Evolutionary conservation across 208 protist species (phyloP), one percentile per base, ranked within the genome.

Genomic region (Novymonas esmeraldas): DNA sequence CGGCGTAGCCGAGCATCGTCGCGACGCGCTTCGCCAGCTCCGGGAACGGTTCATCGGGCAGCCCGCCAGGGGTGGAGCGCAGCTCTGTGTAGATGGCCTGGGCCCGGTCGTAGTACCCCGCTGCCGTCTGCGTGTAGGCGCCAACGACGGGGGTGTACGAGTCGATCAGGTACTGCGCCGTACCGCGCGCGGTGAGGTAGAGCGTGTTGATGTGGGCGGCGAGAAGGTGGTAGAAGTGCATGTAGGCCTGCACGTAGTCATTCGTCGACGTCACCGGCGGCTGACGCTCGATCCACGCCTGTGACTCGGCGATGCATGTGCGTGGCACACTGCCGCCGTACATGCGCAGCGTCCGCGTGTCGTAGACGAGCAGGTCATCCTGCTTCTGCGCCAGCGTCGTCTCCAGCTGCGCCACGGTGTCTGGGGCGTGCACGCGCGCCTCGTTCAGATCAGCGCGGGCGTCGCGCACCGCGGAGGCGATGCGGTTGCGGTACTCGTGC

Each of bases 381-480:
- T 70, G 64, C 6, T 52, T 56, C 9, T 20, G 0, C 24, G 55
- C 48, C 20, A 82, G 65, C 6, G 20, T 28, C 60, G 66, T 38
- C 64, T 73, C 77, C 16, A 77, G 73, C 31, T 52, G 34, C 13
- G 36, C 33, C 6, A 75, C 59, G 28, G 62, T 46, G 6, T 51
- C 5, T 11, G 70, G 57, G 3, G 73, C 56, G 36, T 69, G 70
- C 39, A 79, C 62, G 44, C 79, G 81, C 2, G 63, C 72, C 65
- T 87, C 79, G 50, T 93, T 88, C 31, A 90, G 39, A 7, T 73
- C 56, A 24, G 72, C 68, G 20, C 84, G 87, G 0, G 79, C 79
- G 14, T 73, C 44, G 0, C 55, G 22, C 26, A 84, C 79, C 34
- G 52, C 70, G 16, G 46, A 24, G 4, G n/a, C 34, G 6, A 67